Percentiles rank a stretch among this genome's conserved stretches.
Evolutionary conservation across 805 yeast species (phyloP).

Genomic region (Lipomyces oligophaga): DNA sequence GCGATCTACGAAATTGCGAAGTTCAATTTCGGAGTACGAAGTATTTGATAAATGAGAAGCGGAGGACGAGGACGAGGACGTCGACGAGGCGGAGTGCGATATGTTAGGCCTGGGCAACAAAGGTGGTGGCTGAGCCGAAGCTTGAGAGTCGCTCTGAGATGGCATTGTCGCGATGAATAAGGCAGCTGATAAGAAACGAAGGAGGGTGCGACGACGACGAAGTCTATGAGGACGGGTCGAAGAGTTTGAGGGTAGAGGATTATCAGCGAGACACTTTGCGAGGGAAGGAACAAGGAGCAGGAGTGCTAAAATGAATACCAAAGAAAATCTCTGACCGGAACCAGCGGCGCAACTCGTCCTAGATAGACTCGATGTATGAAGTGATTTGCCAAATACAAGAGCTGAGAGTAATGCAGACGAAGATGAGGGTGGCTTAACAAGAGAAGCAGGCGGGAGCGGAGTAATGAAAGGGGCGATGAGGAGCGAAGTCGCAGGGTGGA

Average conservation of each 20-base stretch:
- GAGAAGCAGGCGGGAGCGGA: neutral
- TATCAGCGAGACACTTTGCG: too few relatives aligned
- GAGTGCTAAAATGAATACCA: too few relatives aligned
- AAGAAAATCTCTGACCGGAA: too few relatives aligned
- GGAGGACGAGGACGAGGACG: neutral
- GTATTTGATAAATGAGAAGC: neutral
- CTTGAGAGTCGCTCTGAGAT: too few relatives aligned
- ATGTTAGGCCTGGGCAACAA: neutral
- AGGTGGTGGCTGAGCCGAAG: constrained; percentile 2
- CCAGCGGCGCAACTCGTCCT: constrained; percentile 5
- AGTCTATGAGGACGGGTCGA: neutral
- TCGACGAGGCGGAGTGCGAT: neutral
- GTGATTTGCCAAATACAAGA: constrained; percentile 7
- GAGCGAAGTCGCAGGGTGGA: neutral
- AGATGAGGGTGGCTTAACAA: constrained; percentile 8
- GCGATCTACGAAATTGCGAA: constrained; percentile 15
- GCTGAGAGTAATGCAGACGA: constrained; percentile 10
- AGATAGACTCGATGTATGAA: neutral
- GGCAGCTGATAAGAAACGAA: neutral
- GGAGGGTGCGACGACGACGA: constrained; percentile 2
- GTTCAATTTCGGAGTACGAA: constrained; percentile 16
- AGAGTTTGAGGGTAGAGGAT: neutral
- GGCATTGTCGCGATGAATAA: too few relatives aligned
- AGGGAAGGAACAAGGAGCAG: constrained; percentile 1
- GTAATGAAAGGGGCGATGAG: neutral